Conservation (phyloP, 2,329 filamentous ascomycete genomes). For the Trichophyton verrucosum region DNA sequence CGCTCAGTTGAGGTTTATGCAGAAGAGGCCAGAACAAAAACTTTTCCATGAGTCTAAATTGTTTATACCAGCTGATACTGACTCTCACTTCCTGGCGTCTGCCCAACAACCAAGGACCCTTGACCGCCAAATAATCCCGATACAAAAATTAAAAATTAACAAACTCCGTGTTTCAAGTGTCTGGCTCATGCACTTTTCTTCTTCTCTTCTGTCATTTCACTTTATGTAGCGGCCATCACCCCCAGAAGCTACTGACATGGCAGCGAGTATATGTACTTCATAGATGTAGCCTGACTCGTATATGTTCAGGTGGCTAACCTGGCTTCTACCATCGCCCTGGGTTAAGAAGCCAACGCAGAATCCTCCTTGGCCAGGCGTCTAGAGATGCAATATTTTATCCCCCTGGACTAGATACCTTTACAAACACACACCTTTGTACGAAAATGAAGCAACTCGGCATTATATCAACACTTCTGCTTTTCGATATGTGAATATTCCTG, state of each 20-base stretch:
- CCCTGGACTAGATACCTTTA: too few relatives aligned
- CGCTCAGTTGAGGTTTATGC: not conserved
- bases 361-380: too few relatives aligned
- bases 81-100: not conserved
- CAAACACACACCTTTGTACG: too few relatives aligned
- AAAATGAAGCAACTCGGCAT: too few relatives aligned
- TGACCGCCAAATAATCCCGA: not conserved
- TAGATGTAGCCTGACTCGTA: not conserved
- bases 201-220: not conserved
- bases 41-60: not conserved
- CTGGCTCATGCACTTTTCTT: not conserved
- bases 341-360: too few relatives aligned
- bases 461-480: too few relatives aligned
- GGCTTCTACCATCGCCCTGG: not conserved
- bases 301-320: not conserved
- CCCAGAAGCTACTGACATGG: not conserved
- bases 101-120: not conserved
- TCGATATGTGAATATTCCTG: too few relatives aligned
- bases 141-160: not conserved
- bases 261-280: not conserved
- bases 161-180: not conserved
- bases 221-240: not conserved
- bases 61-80: not conserved
- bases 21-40: not conserved
- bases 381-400: too few relatives aligned